Conservation (phyloP, 306 rosid genomes). For the Quercus dentata region DNA sequence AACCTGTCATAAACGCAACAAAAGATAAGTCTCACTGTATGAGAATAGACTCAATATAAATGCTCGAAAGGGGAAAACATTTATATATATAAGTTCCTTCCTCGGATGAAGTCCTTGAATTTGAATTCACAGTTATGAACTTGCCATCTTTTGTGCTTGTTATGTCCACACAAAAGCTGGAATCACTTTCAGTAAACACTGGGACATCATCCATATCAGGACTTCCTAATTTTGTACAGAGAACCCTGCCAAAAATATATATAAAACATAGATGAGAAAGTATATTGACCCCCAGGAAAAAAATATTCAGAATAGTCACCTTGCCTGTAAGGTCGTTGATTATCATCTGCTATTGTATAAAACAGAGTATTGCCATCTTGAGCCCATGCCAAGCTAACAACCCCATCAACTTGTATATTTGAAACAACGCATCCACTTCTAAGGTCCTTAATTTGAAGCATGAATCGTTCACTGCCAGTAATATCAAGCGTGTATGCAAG, state of each 20-base stretch:
- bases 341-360: slow-evolving; percentile 78
- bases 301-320: not conserved
- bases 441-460: slow-evolving; percentile 82
- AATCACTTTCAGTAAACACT: slow-evolving; percentile 67
- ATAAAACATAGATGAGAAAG: slow-evolving; percentile 7
- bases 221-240: slow-evolving; percentile 56
- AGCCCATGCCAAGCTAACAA: slow-evolving; percentile 92
- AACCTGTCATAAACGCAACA: slow-evolving; percentile 58
- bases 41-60: slow-evolving; percentile 6
- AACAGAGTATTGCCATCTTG: slow-evolving; percentile 60
- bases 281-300: not conserved
- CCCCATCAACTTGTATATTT: slow-evolving; percentile 41
- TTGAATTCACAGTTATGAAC: slow-evolving; percentile 95
- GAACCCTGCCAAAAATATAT: slow-evolving; percentile 50
- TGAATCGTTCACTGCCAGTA: slow-evolving; percentile 70
- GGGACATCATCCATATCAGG: slow-evolving; percentile 35
- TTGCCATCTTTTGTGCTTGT: slow-evolving; percentile 96
- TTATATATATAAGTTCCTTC: slow-evolving; percentile 59
- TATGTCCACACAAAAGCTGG: slow-evolving; percentile 88
- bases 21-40: slow-evolving; percentile 25
- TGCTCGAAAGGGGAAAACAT: slow-evolving; percentile 20
- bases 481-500: slow-evolving; percentile 79
- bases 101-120: slow-evolving; percentile 99
- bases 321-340: slow-evolving; percentile 90
- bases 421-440: slow-evolving; percentile 56